phyloP scores from a whole-genome alignment of 2,329 filamentous ascomycete species.

The Cadophora sp. region DNA sequence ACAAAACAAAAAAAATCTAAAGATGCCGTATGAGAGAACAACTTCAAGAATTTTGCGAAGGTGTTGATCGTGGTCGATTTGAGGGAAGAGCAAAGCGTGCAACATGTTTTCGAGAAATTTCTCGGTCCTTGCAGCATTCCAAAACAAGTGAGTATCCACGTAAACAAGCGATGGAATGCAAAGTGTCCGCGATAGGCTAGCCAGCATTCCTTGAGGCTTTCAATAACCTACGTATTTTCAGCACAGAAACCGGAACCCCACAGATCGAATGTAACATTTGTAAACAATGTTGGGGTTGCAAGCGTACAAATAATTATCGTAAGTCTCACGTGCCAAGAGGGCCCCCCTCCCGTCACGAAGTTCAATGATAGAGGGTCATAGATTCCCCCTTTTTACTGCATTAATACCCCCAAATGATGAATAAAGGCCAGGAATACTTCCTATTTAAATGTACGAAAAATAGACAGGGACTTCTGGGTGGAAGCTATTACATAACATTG shows the following conservation, averaged over 20 bases:
- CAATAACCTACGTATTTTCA: neutral
- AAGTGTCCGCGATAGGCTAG: neutral
- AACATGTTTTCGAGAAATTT: neutral
- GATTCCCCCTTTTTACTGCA: no score
- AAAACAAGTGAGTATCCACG: neutral
- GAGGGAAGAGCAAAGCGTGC: neutral
- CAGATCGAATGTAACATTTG: no score
- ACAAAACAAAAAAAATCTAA: neutral
- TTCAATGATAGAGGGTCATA: no score
- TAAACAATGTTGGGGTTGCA: no score
- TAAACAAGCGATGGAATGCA: neutral
- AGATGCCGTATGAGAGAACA: neutral
- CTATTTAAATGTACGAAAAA: no score
- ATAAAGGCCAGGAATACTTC: no score
- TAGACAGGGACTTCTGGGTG: no score
- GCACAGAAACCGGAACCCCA: neutral
- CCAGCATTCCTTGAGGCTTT: neutral
- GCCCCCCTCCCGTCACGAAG: no score
- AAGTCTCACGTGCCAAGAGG: no score
- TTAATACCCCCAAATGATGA: no score
- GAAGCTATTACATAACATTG: no score
- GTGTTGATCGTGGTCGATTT: neutral
- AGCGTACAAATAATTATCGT: no score
- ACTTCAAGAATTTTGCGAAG: neutral
- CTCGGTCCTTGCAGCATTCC: neutral